Percentiles rank a stretch among this genome's conserved stretches.
Conservation (phyloP, 306 rosid species). For the Albizia julibrissin region DNA sequence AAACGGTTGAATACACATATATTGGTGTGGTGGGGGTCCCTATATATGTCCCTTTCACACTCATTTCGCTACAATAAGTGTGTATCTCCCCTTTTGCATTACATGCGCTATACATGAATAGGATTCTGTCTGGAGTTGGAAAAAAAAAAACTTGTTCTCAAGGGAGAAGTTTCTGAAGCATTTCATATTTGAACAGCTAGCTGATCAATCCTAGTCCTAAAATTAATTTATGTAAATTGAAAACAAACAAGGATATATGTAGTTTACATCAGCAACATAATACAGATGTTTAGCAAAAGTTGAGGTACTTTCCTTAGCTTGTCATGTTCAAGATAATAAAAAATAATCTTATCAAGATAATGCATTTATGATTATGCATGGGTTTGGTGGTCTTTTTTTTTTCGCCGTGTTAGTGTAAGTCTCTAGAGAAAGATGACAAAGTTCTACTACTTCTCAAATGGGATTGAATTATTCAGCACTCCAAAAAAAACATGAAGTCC, state of each 20-base stretch:
- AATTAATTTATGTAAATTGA: neutral
- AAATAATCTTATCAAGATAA: neutral
- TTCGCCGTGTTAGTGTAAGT: neutral
- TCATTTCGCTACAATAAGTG: constrained; percentile 15
- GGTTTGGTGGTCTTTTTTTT: neutral
- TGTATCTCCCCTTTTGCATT: neutral
- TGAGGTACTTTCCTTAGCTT: neutral
- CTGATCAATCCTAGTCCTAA: neutral
- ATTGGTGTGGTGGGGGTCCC: constrained; percentile 27
- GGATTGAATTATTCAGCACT: neutral
- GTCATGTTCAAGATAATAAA: constrained; percentile 4
- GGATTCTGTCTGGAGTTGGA: neutral
- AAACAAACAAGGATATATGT: neutral
- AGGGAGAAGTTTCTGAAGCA: constrained; percentile 25
- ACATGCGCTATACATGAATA: neutral
- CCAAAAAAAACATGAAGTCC: neutral
- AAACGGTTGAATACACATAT: neutral
- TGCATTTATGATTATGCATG: neutral
- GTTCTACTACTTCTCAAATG: neutral
- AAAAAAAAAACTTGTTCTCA: neutral
- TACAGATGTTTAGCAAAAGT: neutral
- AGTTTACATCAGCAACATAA: neutral
- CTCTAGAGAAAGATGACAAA: neutral
- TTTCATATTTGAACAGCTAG: constrained; percentile 26
- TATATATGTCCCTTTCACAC: constrained; percentile 29